These are phyloP conservation scores for Aureobasidium zeae DNA, from an alignment of 2,329 filamentous ascomycete genomes.

Conservation along the genomic window DNA sequence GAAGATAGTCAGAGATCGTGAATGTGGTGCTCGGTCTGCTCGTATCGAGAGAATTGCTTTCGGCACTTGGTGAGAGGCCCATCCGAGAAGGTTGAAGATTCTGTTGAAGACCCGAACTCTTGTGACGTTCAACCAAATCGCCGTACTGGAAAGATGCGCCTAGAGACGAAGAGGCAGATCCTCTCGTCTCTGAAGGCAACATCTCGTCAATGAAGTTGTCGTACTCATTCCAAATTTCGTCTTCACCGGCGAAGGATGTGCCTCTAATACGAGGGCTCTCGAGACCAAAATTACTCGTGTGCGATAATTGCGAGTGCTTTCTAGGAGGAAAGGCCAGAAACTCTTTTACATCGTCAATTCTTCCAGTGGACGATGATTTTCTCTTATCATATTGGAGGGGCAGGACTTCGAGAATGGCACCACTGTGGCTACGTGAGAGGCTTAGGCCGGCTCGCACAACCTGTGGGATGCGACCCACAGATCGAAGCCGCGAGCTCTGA, in stretches of 20 bases:
- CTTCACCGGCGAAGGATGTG: constrained; percentile 54
- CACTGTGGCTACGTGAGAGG: too few relatives aligned
- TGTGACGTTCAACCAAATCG: constrained; percentile 30
- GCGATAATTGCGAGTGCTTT: constrained; percentile 60
- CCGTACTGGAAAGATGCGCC: constrained; percentile 45
- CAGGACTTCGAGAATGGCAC: background rate
- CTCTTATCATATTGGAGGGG: too few relatives aligned
- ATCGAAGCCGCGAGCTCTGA: constrained; percentile 48
- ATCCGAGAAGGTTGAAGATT: too few relatives aligned
- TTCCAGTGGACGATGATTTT: too few relatives aligned
- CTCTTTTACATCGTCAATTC: constrained; percentile 31
- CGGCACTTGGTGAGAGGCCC: too few relatives aligned
- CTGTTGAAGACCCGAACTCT: too few relatives aligned
- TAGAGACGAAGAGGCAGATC: constrained; percentile 48
- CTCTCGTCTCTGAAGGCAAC: constrained; percentile 42
- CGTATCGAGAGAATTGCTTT: background rate
- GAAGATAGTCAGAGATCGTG: constrained; percentile 18
- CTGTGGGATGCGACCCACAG: constrained; percentile 77
- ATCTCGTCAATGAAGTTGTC: constrained; percentile 75
- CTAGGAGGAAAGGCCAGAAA: constrained; percentile 67
- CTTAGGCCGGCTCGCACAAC: constrained; percentile 47
- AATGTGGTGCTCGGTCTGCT: constrained; percentile 16
- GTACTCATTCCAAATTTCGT: constrained; percentile 92
- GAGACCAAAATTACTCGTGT: constrained; percentile 56
- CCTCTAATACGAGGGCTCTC: constrained; percentile 51